A percentile compares a stretch with the other conserved stretches of the same genome.
Evolutionary conservation across 495 filamentous ascomycete species (phyloP).

Genomic region (Immersiella caudata): DNA sequence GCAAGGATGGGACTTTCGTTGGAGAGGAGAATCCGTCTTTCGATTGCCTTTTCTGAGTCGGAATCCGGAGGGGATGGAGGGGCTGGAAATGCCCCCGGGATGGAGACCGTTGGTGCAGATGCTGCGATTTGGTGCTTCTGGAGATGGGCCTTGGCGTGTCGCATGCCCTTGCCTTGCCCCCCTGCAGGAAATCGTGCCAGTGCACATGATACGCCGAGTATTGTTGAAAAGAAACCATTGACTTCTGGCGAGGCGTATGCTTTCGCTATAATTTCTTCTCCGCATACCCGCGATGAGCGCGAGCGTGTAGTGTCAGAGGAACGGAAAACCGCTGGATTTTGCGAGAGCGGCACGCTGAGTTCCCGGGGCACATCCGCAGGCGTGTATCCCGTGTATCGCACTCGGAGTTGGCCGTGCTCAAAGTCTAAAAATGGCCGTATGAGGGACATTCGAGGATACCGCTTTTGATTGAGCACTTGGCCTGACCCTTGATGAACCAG

Average conservation of each 20-base stretch:
- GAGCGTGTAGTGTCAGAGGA: constrained; percentile 32
- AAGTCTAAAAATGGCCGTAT: constrained; percentile 73
- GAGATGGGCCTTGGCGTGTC: constrained; percentile 68
- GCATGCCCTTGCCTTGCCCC: constrained; percentile 54
- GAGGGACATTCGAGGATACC: constrained; percentile 80
- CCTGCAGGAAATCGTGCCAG: constrained; percentile 78
- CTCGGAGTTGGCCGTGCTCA: constrained; percentile 49
- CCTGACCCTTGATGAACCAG: constrained; percentile 81
- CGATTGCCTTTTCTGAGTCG: constrained; percentile 39
- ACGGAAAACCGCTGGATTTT: constrained; percentile 56
- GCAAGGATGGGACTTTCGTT: constrained; percentile 93
- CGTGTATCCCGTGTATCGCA: constrained; percentile 52
- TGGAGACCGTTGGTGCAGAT: constrained; percentile 17
- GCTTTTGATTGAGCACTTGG: constrained; percentile 77
- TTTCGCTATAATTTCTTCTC: constrained; percentile 69
- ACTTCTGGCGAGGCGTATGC: constrained; percentile 66
- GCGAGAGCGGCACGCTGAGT: constrained; percentile 66
- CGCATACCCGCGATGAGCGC: constrained; percentile 70
- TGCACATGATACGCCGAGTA: constrained; percentile 74
- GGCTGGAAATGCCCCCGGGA: constrained; percentile 60
- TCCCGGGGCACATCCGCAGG: constrained; percentile 40
- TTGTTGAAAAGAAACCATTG: constrained; percentile 71
- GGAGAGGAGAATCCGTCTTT: constrained; percentile 71
- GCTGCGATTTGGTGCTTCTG: constrained; percentile 50
- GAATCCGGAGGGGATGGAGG: constrained; percentile 54